Percentiles rank a stretch among this genome's conserved stretches.
Evolutionary conservation across 2,329 filamentous ascomycete species (phyloP).

Genomic region (Coniochaeta sp.): DNA sequence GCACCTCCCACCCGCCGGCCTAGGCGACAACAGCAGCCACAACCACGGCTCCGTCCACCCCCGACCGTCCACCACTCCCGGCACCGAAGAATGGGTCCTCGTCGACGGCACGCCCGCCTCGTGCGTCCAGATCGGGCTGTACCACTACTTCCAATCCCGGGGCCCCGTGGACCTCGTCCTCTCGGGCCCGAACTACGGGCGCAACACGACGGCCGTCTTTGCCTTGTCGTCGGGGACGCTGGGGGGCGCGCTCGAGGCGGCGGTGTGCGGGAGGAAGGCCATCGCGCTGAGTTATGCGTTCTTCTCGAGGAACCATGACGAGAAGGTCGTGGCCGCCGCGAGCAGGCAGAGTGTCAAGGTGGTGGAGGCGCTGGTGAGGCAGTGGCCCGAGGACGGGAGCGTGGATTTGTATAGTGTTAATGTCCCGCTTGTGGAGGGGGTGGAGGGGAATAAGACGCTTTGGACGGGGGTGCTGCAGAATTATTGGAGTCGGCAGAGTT

Average conservation of each 20-base stretch:
- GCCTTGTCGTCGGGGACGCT: conserved; percentile 71
- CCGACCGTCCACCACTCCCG: conserved; percentile 36
- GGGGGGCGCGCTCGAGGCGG: conserved; percentile 70
- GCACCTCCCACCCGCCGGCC: conserved; percentile 23
- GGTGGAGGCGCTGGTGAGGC: conserved; percentile 68
- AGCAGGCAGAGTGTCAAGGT: conserved; percentile 67
- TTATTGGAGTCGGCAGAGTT: conserved; percentile 76
- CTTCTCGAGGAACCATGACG: conserved; percentile 77
- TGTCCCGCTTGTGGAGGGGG: conserved; percentile 73
- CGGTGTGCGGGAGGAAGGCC: conserved; percentile 59
- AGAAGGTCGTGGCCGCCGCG: conserved; percentile 70
- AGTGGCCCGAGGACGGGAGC: conserved; percentile 60
- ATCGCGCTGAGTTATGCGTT: conserved; percentile 90
- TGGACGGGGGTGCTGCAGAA: conserved; percentile 88
- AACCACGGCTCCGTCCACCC: conserved; percentile 60
- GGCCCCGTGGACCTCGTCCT: conserved; percentile 71
- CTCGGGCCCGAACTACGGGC: conserved; percentile 75
- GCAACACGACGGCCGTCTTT: conserved; percentile 76
- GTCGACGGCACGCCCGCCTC: conserved; percentile 76
- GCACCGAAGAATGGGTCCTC: conserved; percentile 71
- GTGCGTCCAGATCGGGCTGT: conserved; percentile 75
- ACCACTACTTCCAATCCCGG: conserved; percentile 68
- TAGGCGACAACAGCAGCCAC: conserved; percentile 29
- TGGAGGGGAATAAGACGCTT: conserved; percentile 65
- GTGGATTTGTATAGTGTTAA: conserved; percentile 90